phyloP scores from a whole-genome alignment of 192 early-diverging fungal species.

The Coemansia sp. region DNA sequence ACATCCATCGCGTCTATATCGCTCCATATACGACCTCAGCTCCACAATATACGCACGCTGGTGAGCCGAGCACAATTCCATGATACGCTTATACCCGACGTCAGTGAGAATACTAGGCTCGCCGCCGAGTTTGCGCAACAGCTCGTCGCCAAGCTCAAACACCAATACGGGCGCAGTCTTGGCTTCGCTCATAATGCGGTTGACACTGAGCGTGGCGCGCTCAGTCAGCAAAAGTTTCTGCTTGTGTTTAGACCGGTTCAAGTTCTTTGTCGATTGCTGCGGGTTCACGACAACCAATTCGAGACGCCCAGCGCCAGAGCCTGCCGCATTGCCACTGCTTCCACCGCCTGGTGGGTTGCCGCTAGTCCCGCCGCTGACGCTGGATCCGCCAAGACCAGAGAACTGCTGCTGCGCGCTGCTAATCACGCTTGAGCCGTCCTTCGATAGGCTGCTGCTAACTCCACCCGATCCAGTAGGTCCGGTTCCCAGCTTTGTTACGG shows the following conservation, averaged over 20 bases:
- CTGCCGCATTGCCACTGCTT: neutral
- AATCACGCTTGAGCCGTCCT: slow-evolving; percentile 12
- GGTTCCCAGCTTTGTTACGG: slow-evolving; percentile 6
- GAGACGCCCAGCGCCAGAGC: slow-evolving; percentile 37
- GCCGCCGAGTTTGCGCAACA: slow-evolving; percentile 59
- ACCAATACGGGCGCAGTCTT: slow-evolving; percentile 65
- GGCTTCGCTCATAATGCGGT: slow-evolving; percentile 57
- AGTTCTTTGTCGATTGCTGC: slow-evolving; percentile 29
- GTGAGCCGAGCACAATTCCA: slow-evolving; percentile 57
- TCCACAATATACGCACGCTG: slow-evolving; percentile 60
- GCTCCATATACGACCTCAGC: slow-evolving; percentile 49
- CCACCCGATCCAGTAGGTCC: neutral
- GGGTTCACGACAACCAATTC: slow-evolving; percentile 43
- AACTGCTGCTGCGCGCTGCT: slow-evolving; percentile 8
- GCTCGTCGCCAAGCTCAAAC: slow-evolving; percentile 63
- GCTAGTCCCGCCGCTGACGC: neutral
- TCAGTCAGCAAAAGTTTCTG: slow-evolving; percentile 38
- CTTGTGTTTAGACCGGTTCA: slow-evolving; percentile 40
- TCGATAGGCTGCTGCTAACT: slow-evolving; percentile 1
- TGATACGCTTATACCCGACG: slow-evolving; percentile 63
- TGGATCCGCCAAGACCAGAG: neutral
- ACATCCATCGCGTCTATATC: slow-evolving; percentile 37
- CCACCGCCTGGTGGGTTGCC: neutral
- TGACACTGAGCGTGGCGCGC: slow-evolving; percentile 60
- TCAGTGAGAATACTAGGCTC: slow-evolving; percentile 65